Conservation (phyloP, 768 basidiomycete genomes). For the Russula vinacea region DNA sequence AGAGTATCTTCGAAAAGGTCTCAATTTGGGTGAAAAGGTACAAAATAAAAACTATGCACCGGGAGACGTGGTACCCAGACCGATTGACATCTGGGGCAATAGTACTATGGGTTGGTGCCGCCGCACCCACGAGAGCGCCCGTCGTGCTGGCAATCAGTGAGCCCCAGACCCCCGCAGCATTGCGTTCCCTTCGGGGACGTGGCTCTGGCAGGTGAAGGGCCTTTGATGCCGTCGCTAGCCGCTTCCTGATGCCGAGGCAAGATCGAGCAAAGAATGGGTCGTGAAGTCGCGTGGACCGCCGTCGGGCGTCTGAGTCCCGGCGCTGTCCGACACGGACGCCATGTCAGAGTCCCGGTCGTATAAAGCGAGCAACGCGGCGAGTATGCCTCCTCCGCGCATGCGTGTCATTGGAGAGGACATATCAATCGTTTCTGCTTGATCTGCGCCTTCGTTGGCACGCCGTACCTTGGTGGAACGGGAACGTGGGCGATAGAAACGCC, state of each 20-base stretch:
- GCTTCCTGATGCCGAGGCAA: slow-evolving; percentile 21
- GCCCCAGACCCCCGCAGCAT: slow-evolving; percentile 61
- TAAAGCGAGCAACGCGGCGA: slow-evolving; percentile 62
- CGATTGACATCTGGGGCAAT: slow-evolving; percentile 57
- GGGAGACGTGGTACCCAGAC: slow-evolving; percentile 63
- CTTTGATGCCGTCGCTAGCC: slow-evolving; percentile 22
- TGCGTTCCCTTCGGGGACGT: slow-evolving; percentile 43
- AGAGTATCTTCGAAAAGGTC: slow-evolving; percentile 32
- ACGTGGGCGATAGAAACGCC: slow-evolving; percentile 11
- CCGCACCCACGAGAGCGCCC: slow-evolving; percentile 58
- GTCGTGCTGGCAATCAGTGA: slow-evolving; percentile 65
- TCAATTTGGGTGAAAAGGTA: background rate
- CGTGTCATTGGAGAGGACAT: slow-evolving; percentile 29
- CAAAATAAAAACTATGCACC: slow-evolving; percentile 34
- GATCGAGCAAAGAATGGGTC: slow-evolving; percentile 18
- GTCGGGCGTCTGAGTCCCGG: slow-evolving; percentile 29
- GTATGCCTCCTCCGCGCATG: slow-evolving; percentile 53
- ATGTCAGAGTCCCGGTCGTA: slow-evolving; percentile 45
- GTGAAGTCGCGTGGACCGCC: slow-evolving; percentile 15
- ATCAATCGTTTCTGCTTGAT: slow-evolving; percentile 20
- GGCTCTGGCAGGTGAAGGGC: slow-evolving; percentile 21
- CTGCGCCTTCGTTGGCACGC: slow-evolving; percentile 1
- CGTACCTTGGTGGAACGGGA: background rate
- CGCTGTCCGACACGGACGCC: slow-evolving; percentile 25
- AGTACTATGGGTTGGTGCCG: slow-evolving; percentile 49